Conservation (phyloP, 768 basidiomycete species). For the Trametes cinnabarina region DNA sequence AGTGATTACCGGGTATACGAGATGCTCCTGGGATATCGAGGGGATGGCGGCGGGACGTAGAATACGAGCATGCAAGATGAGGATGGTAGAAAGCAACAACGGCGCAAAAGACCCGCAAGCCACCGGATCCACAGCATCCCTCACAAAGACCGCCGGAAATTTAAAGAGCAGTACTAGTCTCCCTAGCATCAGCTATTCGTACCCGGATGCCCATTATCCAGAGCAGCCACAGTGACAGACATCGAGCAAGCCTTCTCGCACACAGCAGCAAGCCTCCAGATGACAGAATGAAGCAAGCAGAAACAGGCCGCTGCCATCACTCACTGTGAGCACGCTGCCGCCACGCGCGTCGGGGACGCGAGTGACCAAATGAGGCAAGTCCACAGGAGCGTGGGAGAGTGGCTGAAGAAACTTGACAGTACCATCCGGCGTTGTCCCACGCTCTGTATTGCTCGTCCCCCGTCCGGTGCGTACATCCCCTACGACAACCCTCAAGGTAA, state of each 20-base stretch:
- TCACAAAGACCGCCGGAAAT: constrained; percentile 14
- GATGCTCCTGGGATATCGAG: not conserved
- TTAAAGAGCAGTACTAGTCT: not conserved
- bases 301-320: not conserved
- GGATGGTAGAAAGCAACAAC: constrained; percentile 9
- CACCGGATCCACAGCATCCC: constrained; percentile 13
- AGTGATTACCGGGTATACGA: not conserved
- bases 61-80: constrained; percentile 12
- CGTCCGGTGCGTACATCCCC: constrained; percentile 29
- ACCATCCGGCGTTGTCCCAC: constrained; percentile 31
- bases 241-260: not conserved
- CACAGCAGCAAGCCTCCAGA: not conserved
- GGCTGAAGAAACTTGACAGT: constrained; percentile 45
- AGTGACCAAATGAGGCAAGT: constrained; percentile 6
- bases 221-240: not conserved
- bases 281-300: not conserved
- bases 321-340: not conserved
- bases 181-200: not conserved
- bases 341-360: constrained; percentile 15
- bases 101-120: constrained; percentile 1
- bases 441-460: constrained; percentile 22
- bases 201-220: constrained; percentile 1
- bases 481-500: constrained; percentile 40
- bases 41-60: not conserved
- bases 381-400: constrained; percentile 36